Percentiles rank a stretch among this genome's conserved stretches.
These are phyloP conservation scores for Ophiostoma tasmaniense DNA, from an alignment of 2,329 filamentous ascomycete genomes.

Conservation along the genomic window DNA sequence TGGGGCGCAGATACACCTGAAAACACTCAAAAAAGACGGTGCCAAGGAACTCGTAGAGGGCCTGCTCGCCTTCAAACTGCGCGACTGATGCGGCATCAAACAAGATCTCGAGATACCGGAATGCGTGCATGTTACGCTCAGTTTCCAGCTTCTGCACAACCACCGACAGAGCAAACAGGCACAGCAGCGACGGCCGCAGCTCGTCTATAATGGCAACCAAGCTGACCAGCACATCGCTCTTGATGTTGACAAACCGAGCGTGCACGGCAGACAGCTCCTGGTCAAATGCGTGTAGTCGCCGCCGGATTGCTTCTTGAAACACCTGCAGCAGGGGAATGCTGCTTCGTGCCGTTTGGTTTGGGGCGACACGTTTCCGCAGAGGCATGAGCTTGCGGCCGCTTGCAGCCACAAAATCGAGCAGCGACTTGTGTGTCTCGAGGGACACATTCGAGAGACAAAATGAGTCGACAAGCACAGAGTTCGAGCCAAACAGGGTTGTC, in stretches of 20 bases:
- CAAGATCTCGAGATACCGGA: constrained; percentile 69
- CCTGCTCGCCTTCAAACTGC: constrained; percentile 59
- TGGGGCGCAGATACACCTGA: constrained; percentile 69
- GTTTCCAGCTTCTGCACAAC: constrained; percentile 52
- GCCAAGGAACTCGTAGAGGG: constrained; percentile 54
- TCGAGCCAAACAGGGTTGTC: constrained; percentile 57
- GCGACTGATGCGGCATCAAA: constrained; percentile 61
- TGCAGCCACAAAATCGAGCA: constrained; percentile 40
- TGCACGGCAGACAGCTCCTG: constrained; percentile 51
- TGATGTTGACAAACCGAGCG: constrained; percentile 41
- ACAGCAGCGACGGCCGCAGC: constrained; percentile 43
- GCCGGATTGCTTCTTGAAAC: constrained; percentile 56
- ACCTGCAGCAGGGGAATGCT: constrained; percentile 56
- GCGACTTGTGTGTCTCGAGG: constrained; percentile 41
- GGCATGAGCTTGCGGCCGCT: constrained; percentile 38
- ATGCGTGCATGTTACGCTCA: constrained; percentile 44
- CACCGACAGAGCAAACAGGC: constrained; percentile 51
- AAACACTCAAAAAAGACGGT: constrained; percentile 73
- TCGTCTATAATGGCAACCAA: constrained; percentile 54
- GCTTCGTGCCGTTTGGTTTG: constrained; percentile 11
- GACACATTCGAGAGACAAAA: constrained; percentile 43
- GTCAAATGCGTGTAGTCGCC: constrained; percentile 52
- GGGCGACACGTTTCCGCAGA: constrained; percentile 37
- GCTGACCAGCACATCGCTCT: constrained; percentile 52
- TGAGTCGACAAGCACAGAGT: constrained; percentile 31